Percentiles rank a stretch among this genome's conserved stretches.
Conservation (phyloP, 2,329 filamentous ascomycete genomes). For the Dactylonectria estremocensis region DNA sequence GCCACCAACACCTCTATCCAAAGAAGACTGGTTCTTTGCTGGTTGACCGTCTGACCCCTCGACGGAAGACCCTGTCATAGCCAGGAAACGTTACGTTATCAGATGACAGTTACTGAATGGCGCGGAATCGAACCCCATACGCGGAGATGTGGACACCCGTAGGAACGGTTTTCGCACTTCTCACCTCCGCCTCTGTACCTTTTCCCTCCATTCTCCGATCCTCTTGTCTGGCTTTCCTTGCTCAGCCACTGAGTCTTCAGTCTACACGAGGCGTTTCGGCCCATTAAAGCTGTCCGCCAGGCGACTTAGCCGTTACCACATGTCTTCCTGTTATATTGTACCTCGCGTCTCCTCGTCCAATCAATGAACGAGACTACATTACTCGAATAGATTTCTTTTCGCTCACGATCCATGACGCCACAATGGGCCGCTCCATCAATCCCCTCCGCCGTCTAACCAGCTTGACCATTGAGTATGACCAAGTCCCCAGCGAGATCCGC, state of each 20-base stretch:
- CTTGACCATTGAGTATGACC: slow-evolving; percentile 11
- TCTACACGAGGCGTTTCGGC: not conserved
- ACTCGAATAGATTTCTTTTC: not conserved
- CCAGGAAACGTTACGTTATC: no score
- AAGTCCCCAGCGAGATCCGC: slow-evolving; percentile 17
- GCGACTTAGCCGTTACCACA: not conserved
- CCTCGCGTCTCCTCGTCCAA: not conserved
- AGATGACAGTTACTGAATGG: no score
- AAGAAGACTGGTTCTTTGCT: not conserved
- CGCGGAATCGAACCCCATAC: no score
- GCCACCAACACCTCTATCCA: not conserved
- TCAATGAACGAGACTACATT: not conserved
- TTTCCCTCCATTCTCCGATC: no score
- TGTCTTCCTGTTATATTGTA: not conserved
- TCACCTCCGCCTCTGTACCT: not conserved
- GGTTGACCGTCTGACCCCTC: no score
- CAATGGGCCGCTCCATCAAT: not conserved
- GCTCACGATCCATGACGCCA: not conserved
- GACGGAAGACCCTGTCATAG: no score
- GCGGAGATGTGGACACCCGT: no score
- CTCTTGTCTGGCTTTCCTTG: not conserved
- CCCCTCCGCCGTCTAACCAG: slow-evolving; percentile 8
- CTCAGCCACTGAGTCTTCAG: not conserved
- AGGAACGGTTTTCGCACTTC: no score
- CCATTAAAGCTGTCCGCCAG: not conserved